Percentiles rank a stretch among this genome's conserved stretches.
Conservation (phyloP, 192 early-diverging fungal genomes). For the Coemansia sp. region DNA sequence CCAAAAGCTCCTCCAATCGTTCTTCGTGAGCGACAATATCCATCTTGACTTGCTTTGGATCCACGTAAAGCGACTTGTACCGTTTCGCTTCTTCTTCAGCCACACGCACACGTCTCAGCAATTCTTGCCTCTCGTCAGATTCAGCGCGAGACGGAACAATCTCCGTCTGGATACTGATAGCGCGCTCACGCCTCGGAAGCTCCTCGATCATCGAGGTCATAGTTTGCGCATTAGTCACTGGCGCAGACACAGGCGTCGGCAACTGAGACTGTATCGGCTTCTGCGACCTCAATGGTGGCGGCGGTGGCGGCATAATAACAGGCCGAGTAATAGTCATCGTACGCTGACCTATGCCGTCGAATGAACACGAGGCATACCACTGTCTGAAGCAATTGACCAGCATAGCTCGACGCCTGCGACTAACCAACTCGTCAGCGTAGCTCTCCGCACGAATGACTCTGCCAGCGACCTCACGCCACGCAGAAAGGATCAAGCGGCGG, state of each 20-base stretch:
- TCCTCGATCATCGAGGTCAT: constrained; percentile 30
- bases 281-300: not conserved
- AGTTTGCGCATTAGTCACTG: constrained; percentile 24
- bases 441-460: not conserved
- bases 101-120: constrained; percentile 15
- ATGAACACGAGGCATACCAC: constrained; percentile 8
- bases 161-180: constrained; percentile 21
- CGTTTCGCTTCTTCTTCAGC: constrained; percentile 15
- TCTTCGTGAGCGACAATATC: constrained; percentile 11
- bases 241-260: not conserved
- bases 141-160: not conserved
- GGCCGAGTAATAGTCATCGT: not conserved
- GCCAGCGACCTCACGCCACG: constrained; percentile 36
- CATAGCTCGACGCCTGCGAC: not conserved
- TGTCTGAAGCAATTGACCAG: constrained; percentile 2
- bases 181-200: not conserved
- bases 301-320: not conserved
- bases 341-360: not conserved
- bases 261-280: not conserved
- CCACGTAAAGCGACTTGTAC: constrained; percentile 16
- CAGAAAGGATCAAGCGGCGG: constrained; percentile 32
- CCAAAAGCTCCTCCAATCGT: constrained; percentile 11
- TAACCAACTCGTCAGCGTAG: constrained; percentile 7
- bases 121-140: not conserved
- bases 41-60: constrained; percentile 5